Conservation (phyloP, 768 basidiomycete species). For the Sistotremastrum niveocremeum region DNA sequence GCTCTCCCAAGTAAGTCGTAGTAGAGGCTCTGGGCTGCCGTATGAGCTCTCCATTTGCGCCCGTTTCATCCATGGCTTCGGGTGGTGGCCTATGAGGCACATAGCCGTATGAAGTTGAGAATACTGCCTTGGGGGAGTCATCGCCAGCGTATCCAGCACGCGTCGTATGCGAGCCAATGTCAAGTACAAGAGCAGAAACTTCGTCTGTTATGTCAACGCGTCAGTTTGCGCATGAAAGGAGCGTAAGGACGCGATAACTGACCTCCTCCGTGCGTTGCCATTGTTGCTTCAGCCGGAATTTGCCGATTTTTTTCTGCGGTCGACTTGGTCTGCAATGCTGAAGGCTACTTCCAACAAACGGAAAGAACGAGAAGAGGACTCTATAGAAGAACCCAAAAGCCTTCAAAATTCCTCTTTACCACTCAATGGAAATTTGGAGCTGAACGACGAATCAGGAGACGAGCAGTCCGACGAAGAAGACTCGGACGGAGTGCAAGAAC, state of each 20-base stretch:
- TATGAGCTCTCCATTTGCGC: constrained; percentile 11
- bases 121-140: constrained; percentile 85
- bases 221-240: not conserved
- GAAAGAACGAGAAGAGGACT: too few relatives aligned
- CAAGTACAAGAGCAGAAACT: constrained; percentile 91
- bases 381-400: too few relatives aligned
- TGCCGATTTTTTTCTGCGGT: constrained; percentile 5
- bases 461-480: constrained; percentile 24
- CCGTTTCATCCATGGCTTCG: constrained; percentile 28
- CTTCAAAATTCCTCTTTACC: too few relatives aligned
- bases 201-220: constrained; percentile 47
- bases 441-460: constrained; percentile 27
- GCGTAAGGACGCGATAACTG: constrained; percentile 12
- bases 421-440: constrained; percentile 23
- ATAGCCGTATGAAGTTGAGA: constrained; percentile 84
- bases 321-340: not conserved
- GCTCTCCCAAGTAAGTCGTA: constrained; percentile 73
- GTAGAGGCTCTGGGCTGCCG: constrained; percentile 29
- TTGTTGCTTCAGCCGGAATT: constrained; percentile 21
- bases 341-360: constrained; percentile 22
- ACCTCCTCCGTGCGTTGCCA: constrained; percentile 62
- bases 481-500: constrained; percentile 20
- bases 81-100: constrained; percentile 21
- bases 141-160: constrained; percentile 97
- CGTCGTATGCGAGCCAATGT: constrained; percentile 81